These are phyloP conservation scores for Odontarrhena argentea DNA, from an alignment of 345 rosid species.

Conservation along the genomic window DNA sequence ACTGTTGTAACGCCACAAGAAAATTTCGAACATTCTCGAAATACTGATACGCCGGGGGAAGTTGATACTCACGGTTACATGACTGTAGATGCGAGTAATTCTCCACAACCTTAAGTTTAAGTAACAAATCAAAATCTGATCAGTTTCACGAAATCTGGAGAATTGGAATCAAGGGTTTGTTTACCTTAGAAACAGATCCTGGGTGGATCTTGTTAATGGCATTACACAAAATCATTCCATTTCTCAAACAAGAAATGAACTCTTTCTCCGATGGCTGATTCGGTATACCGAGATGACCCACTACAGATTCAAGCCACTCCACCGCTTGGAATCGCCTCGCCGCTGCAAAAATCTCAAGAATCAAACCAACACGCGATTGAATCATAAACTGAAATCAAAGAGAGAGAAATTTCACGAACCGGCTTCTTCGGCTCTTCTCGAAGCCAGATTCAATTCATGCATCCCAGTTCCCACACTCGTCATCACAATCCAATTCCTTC, in stretches of 20 bases:
- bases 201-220: slow-evolving; percentile 83
- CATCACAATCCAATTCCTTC: slow-evolving; percentile 46
- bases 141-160: not conserved
- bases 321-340: slow-evolving; percentile 71
- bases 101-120: slow-evolving; percentile 71
- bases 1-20: slow-evolving; percentile 72
- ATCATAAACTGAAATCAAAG: slow-evolving; percentile 4
- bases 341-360: slow-evolving; percentile 48
- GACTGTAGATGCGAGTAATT: slow-evolving; percentile 51
- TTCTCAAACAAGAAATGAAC: slow-evolving; percentile 89
- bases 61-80: slow-evolving; percentile 60
- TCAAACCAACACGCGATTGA: not conserved
- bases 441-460: slow-evolving; percentile 68
- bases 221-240: slow-evolving; percentile 76
- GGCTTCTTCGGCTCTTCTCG: slow-evolving; percentile 94
- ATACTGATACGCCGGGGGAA: slow-evolving; percentile 78
- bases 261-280: slow-evolving; percentile 74
- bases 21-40: slow-evolving; percentile 93
- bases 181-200: slow-evolving; percentile 83
- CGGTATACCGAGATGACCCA: slow-evolving; percentile 69
- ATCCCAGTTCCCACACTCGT: slow-evolving; percentile 52
- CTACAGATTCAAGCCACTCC: slow-evolving; percentile 69
- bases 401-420: slow-evolving; percentile 43
- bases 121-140: not conserved
- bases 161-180: not conserved